A percentile compares a stretch with the other conserved stretches of the same genome.
These are phyloP conservation scores for Arthroderma sp. DNA, from an alignment of 2,329 filamentous ascomycete species.

Conservation along the genomic window DNA sequence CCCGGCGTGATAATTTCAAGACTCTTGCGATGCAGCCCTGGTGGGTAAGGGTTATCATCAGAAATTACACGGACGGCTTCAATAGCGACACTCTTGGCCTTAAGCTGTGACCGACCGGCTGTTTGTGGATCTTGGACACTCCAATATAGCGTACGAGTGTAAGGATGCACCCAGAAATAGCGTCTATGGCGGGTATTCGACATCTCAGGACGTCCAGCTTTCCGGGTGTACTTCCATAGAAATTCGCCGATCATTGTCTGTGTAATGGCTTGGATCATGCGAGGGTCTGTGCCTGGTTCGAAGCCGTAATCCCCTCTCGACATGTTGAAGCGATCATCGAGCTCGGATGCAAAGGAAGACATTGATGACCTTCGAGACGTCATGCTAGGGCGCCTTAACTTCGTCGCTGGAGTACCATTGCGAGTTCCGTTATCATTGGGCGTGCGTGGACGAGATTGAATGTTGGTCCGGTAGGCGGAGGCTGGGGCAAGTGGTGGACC, in stretches of 20 bases:
- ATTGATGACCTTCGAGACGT: conserved; percentile 65
- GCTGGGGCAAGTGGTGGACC: conserved; percentile 74
- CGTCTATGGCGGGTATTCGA: conserved; percentile 76
- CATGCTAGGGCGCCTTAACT: conserved; percentile 28
- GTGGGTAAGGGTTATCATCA: conserved; percentile 90
- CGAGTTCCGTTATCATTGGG: conserved; percentile 41
- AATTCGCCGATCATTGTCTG: conserved; percentile 99
- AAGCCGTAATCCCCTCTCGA: conserved; percentile 47
- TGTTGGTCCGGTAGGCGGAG: conserved; percentile 49
- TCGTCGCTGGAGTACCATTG: conserved; percentile 25
- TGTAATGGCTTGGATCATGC: conserved; percentile 98
- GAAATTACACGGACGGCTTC: conserved; percentile 83
- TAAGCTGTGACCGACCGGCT: conserved; percentile 63
- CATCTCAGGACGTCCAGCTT: conserved; percentile 75
- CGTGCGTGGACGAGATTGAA: conserved; percentile 44
- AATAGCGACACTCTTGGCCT: conserved; percentile 81
- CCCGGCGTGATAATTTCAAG: conserved; percentile 81
- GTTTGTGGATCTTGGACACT: conserved; percentile 75
- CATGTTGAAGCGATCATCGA: conserved; percentile 83
- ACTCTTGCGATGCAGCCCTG: conserved; percentile 87
- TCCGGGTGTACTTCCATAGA: conserved; percentile 97
- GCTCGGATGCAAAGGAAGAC: conserved; percentile 87
- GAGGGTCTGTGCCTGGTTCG: conserved; percentile 67
- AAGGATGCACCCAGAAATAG: conserved; percentile 99
- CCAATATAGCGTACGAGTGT: conserved; percentile 94